Base-by-base conservation (phyloP, 176 grass and related monocot genomes). In the Typha latifolia region DNA sequence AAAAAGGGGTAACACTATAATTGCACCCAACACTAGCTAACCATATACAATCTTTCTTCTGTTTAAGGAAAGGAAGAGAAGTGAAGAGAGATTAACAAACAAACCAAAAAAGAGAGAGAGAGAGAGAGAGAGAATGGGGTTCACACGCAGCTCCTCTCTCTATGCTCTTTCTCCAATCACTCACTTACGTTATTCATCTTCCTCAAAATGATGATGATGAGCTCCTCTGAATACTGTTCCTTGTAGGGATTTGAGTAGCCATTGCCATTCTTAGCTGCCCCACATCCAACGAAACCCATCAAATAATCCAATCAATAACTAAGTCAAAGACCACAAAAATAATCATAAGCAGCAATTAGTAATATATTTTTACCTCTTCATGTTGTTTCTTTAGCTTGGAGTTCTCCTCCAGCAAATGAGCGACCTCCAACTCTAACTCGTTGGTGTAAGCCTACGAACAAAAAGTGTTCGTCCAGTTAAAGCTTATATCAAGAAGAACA, bases 131-230 rank as follows among this genome's bases (percentile, higher is more conserved):
- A 6, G 34, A 6, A 4, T 0, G 37, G 9, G 37, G 9, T 55
- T 55, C 7, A 5, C 7, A 5, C 12, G 14, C 26, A 29, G 31
- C 14, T 37, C 26, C 26, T 64, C 29, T 64, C 29, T 65, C 14
- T 9, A 31, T 47, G 13, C 4, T 56, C 9, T 0, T 59, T 2
- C 53, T 19, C n/a, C 11, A 14, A 12, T 31, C 13, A 34, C 1
- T 4, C 13, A 2, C 13, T 65, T 50, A 18, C 21, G 27, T 29
- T 29, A 29, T 69, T 27, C 7, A 3, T 48, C 64, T 48, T 13
- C 5, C 73, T 76, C 73, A 76, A 67, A 67, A 76, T 49, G 73
- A 63, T 43, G 73, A 50, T 49, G 73, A 47, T 13, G 34, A 49
- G 19, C 49, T 48, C 15, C 63, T 67, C 10, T 67, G 64, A 31